Evolutionary conservation across 495 filamentous ascomycete genomes (phyloP).

Genomic region (Tuber magnatum): DNA sequence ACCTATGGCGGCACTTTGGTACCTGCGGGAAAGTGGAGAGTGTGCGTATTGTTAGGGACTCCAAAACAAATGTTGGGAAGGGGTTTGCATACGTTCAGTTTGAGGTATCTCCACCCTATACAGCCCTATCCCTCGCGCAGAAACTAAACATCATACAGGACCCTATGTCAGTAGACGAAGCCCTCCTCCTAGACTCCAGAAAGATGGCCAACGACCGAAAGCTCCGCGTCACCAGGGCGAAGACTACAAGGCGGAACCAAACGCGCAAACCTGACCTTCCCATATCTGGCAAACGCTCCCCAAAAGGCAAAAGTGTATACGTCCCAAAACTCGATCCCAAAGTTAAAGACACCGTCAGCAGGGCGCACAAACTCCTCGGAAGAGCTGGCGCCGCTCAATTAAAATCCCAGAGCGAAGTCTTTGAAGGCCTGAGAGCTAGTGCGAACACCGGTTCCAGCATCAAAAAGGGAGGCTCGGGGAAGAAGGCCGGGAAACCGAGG

Average conservation of each 20-base stretch:
- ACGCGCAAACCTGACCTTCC: constrained; percentile 22
- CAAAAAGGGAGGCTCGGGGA: constrained; percentile 54
- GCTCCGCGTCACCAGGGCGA: constrained; percentile 78
- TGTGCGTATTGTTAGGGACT: constrained; percentile 86
- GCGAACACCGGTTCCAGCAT: constrained; percentile 57
- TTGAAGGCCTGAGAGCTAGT: constrained; percentile 82
- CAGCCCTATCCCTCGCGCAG: neutral
- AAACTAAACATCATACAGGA: constrained; percentile 49
- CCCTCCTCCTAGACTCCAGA: constrained; percentile 77
- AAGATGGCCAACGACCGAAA: constrained; percentile 87
- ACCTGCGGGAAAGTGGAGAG: constrained; percentile 79
- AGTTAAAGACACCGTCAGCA: constrained; percentile 65
- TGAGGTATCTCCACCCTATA: constrained; percentile 45
- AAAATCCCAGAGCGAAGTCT: constrained; percentile 52
- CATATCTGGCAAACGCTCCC: constrained; percentile 11
- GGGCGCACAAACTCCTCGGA: constrained; percentile 76
- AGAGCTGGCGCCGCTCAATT: constrained; percentile 65
- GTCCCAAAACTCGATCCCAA: constrained; percentile 59
- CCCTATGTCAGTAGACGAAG: constrained; percentile 75
- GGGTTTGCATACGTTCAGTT: constrained; percentile 99
- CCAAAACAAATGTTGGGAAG: constrained; percentile 85
- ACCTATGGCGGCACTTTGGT: constrained; percentile 80
- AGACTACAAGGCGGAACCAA: constrained; percentile 62
- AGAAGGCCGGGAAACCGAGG: constrained; percentile 52
- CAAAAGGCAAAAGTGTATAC: constrained; percentile 45